Base-by-base conservation (phyloP, 805 yeast species). In the Yarrowia osloensis region DNA sequence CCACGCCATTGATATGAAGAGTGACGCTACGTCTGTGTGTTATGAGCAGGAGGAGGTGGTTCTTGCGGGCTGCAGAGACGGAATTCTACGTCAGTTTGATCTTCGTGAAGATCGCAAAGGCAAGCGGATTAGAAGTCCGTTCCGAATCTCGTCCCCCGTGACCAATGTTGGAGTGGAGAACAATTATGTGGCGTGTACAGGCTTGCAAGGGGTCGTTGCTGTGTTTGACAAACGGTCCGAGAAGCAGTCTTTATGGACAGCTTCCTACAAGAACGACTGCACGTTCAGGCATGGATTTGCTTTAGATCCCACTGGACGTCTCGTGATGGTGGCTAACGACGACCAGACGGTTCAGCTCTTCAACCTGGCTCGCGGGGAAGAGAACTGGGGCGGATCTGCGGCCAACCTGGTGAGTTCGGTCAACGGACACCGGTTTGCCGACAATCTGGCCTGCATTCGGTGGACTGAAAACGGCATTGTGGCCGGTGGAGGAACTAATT, bases 141-240 rank as follows among this genome's bases (percentile, higher is more conserved):
- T 28, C 11, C 21, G 15, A 24, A 73, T 69, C 47, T 46, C 69
- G 13, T 57, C 72, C n/a, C 67, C 73, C 3, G 70, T 72, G 11
- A 70, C 75, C 12, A 70, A 73, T 50, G 49, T 70, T 68, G 69
- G 68, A 42, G 39, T 71, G 13, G 47, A 61, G 11, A 68, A 46
- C 26, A 29, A 61, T 22, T 69, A 68, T 46, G 39, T 73, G 29
- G 42, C 72, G 12, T 68, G 69, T 26, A 68, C 72, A 33, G 75
- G 75, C 0, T 67, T 73, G 4, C 69, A 67, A 15, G 71, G 71
- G 33, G 63, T 69, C 6, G 68, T 73, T 17, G 33, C 69, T 17
- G 46, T 69, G 17, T 70, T 68, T 62, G 70, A 69, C 52, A 22
- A 62, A 3, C 61, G 71, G 17, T 37, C 6, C 13, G 57, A 24